Percentiles rank a stretch among this genome's conserved stretches.
These are phyloP conservation scores for Tolypocladium album DNA, from an alignment of 2,329 filamentous ascomycete species.

Conservation along the genomic window DNA sequence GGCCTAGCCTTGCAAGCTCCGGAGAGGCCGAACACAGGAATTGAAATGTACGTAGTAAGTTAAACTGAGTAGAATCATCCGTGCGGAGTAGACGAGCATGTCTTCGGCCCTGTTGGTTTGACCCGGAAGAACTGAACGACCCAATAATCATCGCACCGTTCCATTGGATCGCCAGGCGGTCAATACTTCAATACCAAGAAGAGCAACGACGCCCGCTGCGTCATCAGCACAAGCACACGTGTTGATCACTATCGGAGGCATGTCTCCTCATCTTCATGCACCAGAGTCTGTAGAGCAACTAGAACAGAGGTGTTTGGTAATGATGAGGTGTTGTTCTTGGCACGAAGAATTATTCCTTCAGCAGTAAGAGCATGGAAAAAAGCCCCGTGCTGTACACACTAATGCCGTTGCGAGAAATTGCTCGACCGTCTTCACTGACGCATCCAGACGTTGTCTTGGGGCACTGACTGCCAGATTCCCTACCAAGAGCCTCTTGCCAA, in stretches of 20 bases:
- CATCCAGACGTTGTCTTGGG: background rate
- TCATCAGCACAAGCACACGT: background rate
- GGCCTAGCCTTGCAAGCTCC: background rate
- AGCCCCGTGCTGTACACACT: constrained; percentile 50
- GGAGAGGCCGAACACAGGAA: background rate
- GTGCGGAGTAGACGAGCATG: no score
- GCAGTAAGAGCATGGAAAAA: constrained; percentile 37
- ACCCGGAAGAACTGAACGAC: background rate
- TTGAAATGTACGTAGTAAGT: background rate
- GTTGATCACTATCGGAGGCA: constrained; percentile 4
- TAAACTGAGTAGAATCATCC: no score
- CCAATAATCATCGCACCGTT: background rate
- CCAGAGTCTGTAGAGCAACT: constrained; percentile 28
- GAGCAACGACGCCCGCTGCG: background rate
- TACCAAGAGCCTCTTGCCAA: background rate
- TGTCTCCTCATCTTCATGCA: constrained; percentile 48
- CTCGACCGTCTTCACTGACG: background rate
- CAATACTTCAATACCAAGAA: background rate
- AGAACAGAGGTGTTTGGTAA: constrained; percentile 47
- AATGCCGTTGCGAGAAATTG: constrained; percentile 31
- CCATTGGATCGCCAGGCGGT: background rate
- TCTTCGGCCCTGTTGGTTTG: background rate
- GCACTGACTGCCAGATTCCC: background rate
- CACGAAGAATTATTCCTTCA: constrained; percentile 47
- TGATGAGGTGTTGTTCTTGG: constrained; percentile 42